These are phyloP conservation scores for Dacryopinax spathularia DNA, from an alignment of 768 basidiomycete genomes.

Conservation along the genomic window DNA sequence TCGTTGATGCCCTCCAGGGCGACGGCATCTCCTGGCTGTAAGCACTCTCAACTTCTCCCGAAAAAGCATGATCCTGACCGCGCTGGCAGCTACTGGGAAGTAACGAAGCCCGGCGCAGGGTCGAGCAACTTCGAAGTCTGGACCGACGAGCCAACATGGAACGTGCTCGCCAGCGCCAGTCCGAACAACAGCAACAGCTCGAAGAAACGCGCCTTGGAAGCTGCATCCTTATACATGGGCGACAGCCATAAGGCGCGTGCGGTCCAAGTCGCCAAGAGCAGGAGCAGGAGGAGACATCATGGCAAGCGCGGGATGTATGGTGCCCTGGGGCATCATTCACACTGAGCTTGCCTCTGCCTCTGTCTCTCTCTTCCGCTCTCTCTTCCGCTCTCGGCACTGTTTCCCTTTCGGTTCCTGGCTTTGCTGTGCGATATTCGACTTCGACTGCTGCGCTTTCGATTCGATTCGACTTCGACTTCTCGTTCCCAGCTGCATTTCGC, in stretches of 20 bases:
- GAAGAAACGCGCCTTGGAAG: background rate
- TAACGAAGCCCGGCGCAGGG: constrained; percentile 15
- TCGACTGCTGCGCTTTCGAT: too few species aligned
- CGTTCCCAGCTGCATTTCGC: too few species aligned
- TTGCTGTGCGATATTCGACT: too few species aligned
- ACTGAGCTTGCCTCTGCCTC: background rate
- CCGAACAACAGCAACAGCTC: background rate
- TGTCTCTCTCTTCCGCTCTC: background rate
- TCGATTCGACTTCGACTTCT: too few species aligned
- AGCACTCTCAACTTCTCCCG: background rate
- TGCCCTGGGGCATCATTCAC: background rate
- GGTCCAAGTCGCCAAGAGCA: background rate
- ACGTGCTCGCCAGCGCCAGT: constrained; percentile 1
- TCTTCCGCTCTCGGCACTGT: background rate
- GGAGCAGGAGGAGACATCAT: background rate
- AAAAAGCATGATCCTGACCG: background rate
- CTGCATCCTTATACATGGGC: background rate
- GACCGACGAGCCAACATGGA: constrained; percentile 14
- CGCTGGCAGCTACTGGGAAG: constrained; percentile 13
- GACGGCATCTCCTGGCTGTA: constrained; percentile 14
- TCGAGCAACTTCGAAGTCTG: constrained; percentile 16
- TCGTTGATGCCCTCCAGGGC: constrained; percentile 11
- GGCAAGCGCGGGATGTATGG: background rate
- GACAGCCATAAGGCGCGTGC: background rate
- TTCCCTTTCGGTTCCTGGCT: background rate